Percentiles rank a stretch among this genome's conserved stretches.
Conservation (phyloP, 371 early-diverging fungal genomes). For the Mucor indicus region DNA sequence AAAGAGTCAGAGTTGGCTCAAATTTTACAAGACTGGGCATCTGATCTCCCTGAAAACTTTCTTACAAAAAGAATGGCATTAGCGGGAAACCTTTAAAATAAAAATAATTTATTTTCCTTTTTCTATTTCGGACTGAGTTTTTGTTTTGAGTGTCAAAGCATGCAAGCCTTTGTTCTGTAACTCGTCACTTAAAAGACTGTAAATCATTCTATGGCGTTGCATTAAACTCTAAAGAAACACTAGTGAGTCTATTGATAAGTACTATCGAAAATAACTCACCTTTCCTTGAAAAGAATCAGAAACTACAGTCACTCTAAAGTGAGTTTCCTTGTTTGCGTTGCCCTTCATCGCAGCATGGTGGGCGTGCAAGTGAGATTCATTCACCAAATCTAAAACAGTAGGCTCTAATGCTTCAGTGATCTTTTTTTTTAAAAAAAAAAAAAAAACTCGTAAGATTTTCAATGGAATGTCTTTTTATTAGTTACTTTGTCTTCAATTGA, state of each 20-base stretch:
- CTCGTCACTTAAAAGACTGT: slow-evolving; percentile 55
- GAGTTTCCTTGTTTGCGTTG: slow-evolving; percentile 69
- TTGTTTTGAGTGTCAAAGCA: slow-evolving; percentile 61
- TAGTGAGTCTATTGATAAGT: slow-evolving; percentile 14
- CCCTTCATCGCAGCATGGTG: slow-evolving; percentile 78
- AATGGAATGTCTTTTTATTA: neutral
- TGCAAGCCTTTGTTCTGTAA: slow-evolving; percentile 54
- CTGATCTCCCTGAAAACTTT: slow-evolving; percentile 50
- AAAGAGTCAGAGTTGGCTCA: slow-evolving; percentile 18
- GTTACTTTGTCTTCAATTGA: slow-evolving; percentile 41
- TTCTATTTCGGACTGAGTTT: slow-evolving; percentile 54
- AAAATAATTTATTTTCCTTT: slow-evolving; percentile 7
- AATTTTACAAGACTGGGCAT: slow-evolving; percentile 30
- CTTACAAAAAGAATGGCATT: neutral
- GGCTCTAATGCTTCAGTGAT: slow-evolving; percentile 55
- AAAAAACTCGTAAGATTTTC: neutral
- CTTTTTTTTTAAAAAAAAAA: slow-evolving; percentile 21
- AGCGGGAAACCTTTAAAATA: neutral
- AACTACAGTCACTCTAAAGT: slow-evolving; percentile 69
- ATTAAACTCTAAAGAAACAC: slow-evolving; percentile 25
- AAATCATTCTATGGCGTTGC: slow-evolving; percentile 70
- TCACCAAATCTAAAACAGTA: slow-evolving; percentile 55
- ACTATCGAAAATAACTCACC: slow-evolving; percentile 27
- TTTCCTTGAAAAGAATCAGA: slow-evolving; percentile 65
- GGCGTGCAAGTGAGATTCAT: slow-evolving; percentile 73